Evolutionary conservation across 23 red algal species (phyloP), one percentile per base, ranked within the genome.

Genomic region (Agarophyton chilense): DNA sequence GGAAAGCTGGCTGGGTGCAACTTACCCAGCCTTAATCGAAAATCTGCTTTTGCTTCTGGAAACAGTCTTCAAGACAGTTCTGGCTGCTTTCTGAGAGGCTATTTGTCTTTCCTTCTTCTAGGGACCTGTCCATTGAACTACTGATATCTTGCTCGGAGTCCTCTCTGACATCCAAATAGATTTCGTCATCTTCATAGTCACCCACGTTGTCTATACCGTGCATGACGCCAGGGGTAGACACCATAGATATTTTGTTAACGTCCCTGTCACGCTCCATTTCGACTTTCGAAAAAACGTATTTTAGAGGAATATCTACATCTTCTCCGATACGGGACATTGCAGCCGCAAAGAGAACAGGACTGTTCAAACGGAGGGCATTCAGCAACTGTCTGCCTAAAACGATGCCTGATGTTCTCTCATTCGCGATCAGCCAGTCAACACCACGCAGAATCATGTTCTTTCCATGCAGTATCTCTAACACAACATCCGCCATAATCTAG

Each of bases 351-450:
- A 17, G 18, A 78, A n/a, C 0, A 89, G 68, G 72, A 21, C 56
- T 89, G 21, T 79, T 60, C 9, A 67, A 64, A 8, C 85, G 71
- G 2, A 78, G 31, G 12, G 58, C 71, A 46, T 77, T 46, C 45
- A 78, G 38, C 38, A 89, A 2, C 8, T 42, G 49, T 38, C 72
- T 18, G 32, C 85, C 85, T 7, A 89, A 0, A 0, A 78, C 38
- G 39, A 50, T 39, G 17, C 24, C 42, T 31, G 36, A 47, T 28
- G 74, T 40, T 19, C 42, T 9, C 26, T 62, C 71, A 18, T 77
- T 60, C 6, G 49, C 33, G 0, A 89, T 0, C 8, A 29, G 33
- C 85, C 72, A 89, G 26, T 78, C 40, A 5, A 89, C 70, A 31
- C 64, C 33, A 31, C 84, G 70, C 14, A 76, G 33, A 1, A 88